These are phyloP conservation scores for Pseudogymnoascus sp. DNA, from an alignment of 2,329 filamentous ascomycete species.

Conservation along the genomic window DNA sequence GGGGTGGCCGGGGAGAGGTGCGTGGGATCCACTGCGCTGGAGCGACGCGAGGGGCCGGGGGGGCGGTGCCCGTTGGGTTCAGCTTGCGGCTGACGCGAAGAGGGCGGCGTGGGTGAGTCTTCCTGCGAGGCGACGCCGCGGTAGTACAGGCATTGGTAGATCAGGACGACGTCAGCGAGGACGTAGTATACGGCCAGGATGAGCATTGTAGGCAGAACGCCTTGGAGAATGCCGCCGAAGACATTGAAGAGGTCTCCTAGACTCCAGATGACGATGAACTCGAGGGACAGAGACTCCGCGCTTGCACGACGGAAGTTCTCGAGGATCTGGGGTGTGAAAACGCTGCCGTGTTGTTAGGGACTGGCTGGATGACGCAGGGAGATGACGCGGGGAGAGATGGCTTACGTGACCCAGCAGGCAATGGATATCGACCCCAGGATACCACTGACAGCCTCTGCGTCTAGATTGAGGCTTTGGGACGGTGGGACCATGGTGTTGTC, in stretches of 20 bases:
- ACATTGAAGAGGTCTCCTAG: constrained; percentile 96
- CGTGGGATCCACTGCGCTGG: constrained; percentile 49
- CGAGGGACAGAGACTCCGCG: constrained; percentile 79
- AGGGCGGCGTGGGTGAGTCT: constrained; percentile 29
- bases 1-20: constrained; percentile 79
- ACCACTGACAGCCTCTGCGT: constrained; percentile 84
- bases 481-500: constrained; percentile 30
- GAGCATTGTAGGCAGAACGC: constrained; percentile 89
- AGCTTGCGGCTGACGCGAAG: constrained; percentile 18
- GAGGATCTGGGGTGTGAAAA: constrained; percentile 94
- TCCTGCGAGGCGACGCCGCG: constrained; percentile 67
- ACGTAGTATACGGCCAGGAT: constrained; percentile 95
- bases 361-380: background rate
- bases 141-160: constrained; percentile 93
- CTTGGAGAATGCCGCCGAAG: constrained; percentile 80
- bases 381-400: background rate
- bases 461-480: constrained; percentile 53
- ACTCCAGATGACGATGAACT: constrained; percentile 91
- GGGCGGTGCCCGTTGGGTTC: constrained; percentile 39
- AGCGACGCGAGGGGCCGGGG: constrained; percentile 45
- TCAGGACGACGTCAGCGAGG: constrained; percentile 77
- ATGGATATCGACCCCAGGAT: constrained; percentile 96
- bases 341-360: constrained; percentile 28
- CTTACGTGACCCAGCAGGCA: constrained; percentile 79
- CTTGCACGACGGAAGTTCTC: constrained; percentile 83